A percentile compares a stretch with the other conserved stretches of the same genome.
Conservation (phyloP, 2,329 filamentous ascomycete genomes). For the Talaromyces atroroseus region DNA sequence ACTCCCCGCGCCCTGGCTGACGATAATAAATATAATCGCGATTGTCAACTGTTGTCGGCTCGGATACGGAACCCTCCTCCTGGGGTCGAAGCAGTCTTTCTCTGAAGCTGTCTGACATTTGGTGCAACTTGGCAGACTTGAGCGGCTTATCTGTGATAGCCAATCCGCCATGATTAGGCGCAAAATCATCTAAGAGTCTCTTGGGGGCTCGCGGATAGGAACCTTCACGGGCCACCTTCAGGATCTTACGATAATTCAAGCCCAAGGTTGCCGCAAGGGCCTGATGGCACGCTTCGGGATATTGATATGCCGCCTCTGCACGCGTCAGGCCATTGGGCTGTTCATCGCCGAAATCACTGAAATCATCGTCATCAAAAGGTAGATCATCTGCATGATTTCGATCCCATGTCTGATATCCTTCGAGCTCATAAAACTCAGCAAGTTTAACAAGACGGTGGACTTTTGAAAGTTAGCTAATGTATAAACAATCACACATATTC, state of each 20-base stretch:
- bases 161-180: constrained; percentile 21
- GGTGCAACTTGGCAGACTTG: too few species aligned
- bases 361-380: constrained; percentile 31
- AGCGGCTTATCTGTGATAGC: too few species aligned
- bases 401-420: constrained; percentile 35
- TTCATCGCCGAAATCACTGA: constrained; percentile 34
- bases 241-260: constrained; percentile 38
- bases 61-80: not conserved
- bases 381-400: constrained; percentile 28
- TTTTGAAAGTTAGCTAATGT: constrained; percentile 17
- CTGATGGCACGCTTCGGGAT: constrained; percentile 36
- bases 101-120: not conserved
- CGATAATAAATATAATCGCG: not conserved
- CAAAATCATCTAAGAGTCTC: constrained; percentile 25
- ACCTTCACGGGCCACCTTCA: constrained; percentile 35
- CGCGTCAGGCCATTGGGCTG: constrained; percentile 28
- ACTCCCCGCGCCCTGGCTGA: not conserved
- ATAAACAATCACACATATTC: not conserved
- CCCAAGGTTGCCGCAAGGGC: constrained; percentile 36
- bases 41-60: too few species aligned
- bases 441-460: constrained; percentile 35
- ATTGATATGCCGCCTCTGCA: constrained; percentile 30
- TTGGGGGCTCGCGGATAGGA: constrained; percentile 14
- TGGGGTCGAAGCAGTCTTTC: not conserved
- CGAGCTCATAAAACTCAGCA: constrained; percentile 37